phyloP scores from a whole-genome alignment of 345 rosid genomes.

The Euphorbia peplus region DNA sequence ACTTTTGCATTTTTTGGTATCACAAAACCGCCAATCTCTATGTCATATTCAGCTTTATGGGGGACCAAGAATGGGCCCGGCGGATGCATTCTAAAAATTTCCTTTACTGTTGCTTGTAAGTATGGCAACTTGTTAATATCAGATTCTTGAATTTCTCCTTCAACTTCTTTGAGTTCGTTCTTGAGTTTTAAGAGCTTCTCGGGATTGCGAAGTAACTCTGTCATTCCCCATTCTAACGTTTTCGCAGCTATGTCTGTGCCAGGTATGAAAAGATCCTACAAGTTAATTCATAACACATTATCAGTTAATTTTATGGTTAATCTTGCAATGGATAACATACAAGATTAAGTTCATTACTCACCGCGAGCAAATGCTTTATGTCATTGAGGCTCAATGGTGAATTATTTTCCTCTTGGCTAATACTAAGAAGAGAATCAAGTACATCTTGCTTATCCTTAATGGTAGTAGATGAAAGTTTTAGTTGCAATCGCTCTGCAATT shows the following conservation, averaged over 20 bases:
- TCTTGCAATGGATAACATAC: no score
- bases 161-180: not conserved
- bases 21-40: not conserved
- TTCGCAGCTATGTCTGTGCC: slow-evolving; percentile 19
- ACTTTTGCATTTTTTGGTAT: slow-evolving; percentile 4
- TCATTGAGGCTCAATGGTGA: slow-evolving; percentile 10
- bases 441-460: slow-evolving; percentile 22
- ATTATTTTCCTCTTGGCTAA: slow-evolving; percentile 15
- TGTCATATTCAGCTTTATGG: not conserved
- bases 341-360: slow-evolving; percentile 23
- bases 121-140: slow-evolving; percentile 18
- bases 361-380: slow-evolving; percentile 31
- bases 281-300: not conserved
- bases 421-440: slow-evolving; percentile 35
- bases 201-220: not conserved
- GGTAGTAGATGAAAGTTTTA: not conserved
- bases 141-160: slow-evolving; percentile 1
- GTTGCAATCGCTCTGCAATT: slow-evolving; percentile 26
- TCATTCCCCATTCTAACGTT: not conserved
- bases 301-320: not conserved
- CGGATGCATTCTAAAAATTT: slow-evolving; percentile 6
- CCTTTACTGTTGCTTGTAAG: slow-evolving; percentile 3
- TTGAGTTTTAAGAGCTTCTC: not conserved
- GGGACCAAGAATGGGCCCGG: not conserved
- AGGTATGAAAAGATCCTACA: slow-evolving; percentile 39